Evolutionary conservation across 495 filamentous ascomycete genomes (phyloP), one percentile per base, ranked within the genome.

Genomic region (Penicillium diatomitis): DNA sequence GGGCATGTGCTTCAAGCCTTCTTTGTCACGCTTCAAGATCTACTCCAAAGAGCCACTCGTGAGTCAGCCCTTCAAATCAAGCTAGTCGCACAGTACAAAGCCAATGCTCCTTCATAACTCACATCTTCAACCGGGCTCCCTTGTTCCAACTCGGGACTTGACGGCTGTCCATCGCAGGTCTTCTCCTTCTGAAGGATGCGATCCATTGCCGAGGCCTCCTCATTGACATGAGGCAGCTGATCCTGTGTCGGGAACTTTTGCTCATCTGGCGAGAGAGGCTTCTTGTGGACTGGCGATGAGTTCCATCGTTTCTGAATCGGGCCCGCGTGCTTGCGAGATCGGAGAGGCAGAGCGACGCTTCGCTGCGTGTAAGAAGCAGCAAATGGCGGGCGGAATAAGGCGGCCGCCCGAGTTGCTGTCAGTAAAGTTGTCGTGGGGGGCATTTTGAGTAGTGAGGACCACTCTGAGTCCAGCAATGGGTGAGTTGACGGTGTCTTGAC

Each of bases 41-140:
- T 89, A 53, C 31, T 41, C 33, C 41, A 10, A 3, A 32, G 31
- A 29, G 11, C 12, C 38, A 39, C 34, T 5, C 3, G 39, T 20
- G 32, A 38, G 54, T 51, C 45, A 11, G n/a, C 7, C 29, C 29
- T 11, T 20, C 20, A 20, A 20, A 20, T 20, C 20, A 20, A 20
- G 1, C 42, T 31, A 5, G 6, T 2, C 8, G 11, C 7, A 43
- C n/a, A 8, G 8, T 7, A 33, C 4, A 3, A 6, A 27, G 9
- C 6, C 31, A 30, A 8, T 32, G 28, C 11, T 37, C 11, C 2
- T 10, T 3, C 11, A 3, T 36, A 44, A 63, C 72, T 45, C 58
- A 86, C 83, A 67, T 86, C 84, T 58, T 77, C 66, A 52, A 86
- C 71, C 3, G 78, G 80, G 32, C 81, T 80, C 6, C 84, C 82